Evolutionary conservation across 1,284 basidiomycete genomes (phyloP).

Genomic region (Pyrrhoderma noxium): DNA sequence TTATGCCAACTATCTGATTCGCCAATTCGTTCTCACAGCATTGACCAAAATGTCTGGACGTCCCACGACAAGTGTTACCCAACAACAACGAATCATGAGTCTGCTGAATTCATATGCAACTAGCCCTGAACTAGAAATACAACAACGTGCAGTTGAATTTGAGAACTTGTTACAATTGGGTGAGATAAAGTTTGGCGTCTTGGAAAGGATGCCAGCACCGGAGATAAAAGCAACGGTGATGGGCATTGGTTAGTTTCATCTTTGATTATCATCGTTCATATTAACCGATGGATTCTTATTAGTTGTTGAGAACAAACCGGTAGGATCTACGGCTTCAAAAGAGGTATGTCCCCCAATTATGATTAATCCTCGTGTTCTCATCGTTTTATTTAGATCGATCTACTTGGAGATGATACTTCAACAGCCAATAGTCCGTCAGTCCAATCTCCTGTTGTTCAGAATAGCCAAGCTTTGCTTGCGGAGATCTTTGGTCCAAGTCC

Average conservation of each 20-base stretch:
- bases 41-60: slow-evolving; percentile 89
- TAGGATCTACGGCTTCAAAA: slow-evolving; percentile 79
- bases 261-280: background rate
- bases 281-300: slow-evolving; percentile 1
- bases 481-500: slow-evolving; percentile 81
- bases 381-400: slow-evolving; percentile 43
- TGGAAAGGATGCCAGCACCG: slow-evolving; percentile 98
- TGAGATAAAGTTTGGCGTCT: slow-evolving; percentile 79
- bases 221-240: slow-evolving; percentile 93
- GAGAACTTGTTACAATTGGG: slow-evolving; percentile 72
- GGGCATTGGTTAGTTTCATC: slow-evolving; percentile 62
- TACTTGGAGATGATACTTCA: slow-evolving; percentile 67
- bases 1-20: slow-evolving; percentile 85
- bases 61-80: slow-evolving; percentile 49
- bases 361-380: background rate
- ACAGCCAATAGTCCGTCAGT: slow-evolving; percentile 27
- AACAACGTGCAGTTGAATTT: slow-evolving; percentile 95
- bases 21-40: slow-evolving; percentile 89
- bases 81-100: slow-evolving; percentile 73
- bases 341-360: slow-evolving; percentile 41
- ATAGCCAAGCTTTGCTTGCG: slow-evolving; percentile 84
- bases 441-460: slow-evolving; percentile 46
- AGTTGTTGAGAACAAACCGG: slow-evolving; percentile 92
- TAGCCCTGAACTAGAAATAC: slow-evolving; percentile 89
- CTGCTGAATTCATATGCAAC: slow-evolving; percentile 75